Evolutionary conservation across 192 early-diverging fungal genomes (phyloP), one percentile per base, ranked within the genome.

Genomic region (Backusella psychrophila): DNA sequence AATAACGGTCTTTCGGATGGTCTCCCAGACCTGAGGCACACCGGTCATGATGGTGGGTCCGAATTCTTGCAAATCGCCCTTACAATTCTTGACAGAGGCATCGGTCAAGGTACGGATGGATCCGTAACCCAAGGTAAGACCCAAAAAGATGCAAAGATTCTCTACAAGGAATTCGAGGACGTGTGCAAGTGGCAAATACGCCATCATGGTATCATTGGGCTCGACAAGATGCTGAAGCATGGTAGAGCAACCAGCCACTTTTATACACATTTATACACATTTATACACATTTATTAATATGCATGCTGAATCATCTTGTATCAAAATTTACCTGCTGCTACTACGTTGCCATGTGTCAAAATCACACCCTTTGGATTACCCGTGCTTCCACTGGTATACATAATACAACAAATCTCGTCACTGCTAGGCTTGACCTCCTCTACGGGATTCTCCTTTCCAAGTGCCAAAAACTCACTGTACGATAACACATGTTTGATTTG

Each of bases 331-430:
- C 87, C 85, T 69, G 93, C 91, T 68, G 96, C 90, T 69, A 97
- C 87, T 67, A 98, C 79, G 78, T 95, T 95, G 65, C 84, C 78
- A 80, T 99, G 96, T 59, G 90, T 89, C 9, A 99, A 83, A 74
- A 95, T 75, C 41, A 96, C 96, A 78, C 97, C 97, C 81, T 97
- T 96, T 72, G 97, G 96, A 80, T 89, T 89, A n/a, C 97, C 96
- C 6, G 96, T 98, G 15, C 90, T 91, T 36, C 97, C 93, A 78
- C 90, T 92, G 21, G 92, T 95, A 78, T 92, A 98, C 95, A 98
- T 96, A 73, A 98, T 94, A 71, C 93, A 87, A 86, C 89, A 87
- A 17, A 85, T 83, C 73, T 95, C 94, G 68, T 93, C 91, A 7
- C 89, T 74, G 4, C 70, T 84, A 17, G 96, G 95, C 21, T 92